Evolutionary conservation across 768 basidiomycete species (phyloP).

Genomic region (Phylloporus arenicola): DNA sequence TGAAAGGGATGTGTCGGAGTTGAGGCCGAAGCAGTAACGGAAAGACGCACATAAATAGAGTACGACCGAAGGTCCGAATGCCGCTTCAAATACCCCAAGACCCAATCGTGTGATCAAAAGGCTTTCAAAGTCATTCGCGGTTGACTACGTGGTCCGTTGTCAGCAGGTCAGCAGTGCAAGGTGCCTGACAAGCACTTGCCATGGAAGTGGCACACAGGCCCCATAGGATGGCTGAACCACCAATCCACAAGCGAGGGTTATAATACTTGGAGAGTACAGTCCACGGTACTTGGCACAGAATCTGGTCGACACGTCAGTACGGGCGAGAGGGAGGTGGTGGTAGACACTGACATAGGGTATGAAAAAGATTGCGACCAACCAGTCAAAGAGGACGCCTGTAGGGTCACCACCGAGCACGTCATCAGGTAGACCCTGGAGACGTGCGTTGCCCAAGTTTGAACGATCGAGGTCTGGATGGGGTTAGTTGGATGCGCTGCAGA

Average conservation of each 20-base stretch:
- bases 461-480: slow-evolving; percentile 52
- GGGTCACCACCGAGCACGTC: slow-evolving; percentile 65
- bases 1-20: background rate
- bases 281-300: slow-evolving; percentile 65
- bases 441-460: slow-evolving; percentile 75
- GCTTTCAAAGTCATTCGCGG: slow-evolving; percentile 21
- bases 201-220: slow-evolving; percentile 66
- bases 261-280: slow-evolving; percentile 62
- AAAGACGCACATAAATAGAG: slow-evolving; percentile 27
- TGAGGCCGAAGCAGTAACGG: slow-evolving; percentile 12
- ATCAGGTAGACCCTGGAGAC: slow-evolving; percentile 62
- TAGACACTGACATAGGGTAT: slow-evolving; percentile 60
- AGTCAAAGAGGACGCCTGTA: slow-evolving; percentile 66
- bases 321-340: background rate
- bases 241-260: slow-evolving; percentile 66
- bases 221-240: slow-evolving; percentile 66
- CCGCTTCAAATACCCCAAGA: slow-evolving; percentile 33
- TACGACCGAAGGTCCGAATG: slow-evolving; percentile 29
- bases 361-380: slow-evolving; percentile 74
- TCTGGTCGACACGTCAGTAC: slow-evolving; percentile 35
- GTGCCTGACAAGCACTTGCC: slow-evolving; percentile 33
- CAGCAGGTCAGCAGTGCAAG: background rate
- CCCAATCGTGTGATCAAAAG: slow-evolving; percentile 28
- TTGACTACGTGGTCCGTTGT: slow-evolving; percentile 17
- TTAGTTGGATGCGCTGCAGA: background rate